Conservation (phyloP, 225 moss, liverwort and hornwort species). For the Sphagnum contortum region DNA sequence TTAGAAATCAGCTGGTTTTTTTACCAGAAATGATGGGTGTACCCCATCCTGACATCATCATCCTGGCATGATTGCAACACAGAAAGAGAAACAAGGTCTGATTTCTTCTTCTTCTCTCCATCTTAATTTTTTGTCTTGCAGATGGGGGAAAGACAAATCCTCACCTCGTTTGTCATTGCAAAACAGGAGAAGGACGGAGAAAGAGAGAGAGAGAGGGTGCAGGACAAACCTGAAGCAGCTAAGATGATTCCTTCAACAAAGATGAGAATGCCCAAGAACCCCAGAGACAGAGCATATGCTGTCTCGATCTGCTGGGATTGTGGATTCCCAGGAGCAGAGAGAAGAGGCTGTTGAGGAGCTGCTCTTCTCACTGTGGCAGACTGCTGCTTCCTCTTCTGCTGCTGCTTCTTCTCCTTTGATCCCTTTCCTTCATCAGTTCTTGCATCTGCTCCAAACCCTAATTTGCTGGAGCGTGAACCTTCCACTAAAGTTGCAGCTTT, state of each 20-base stretch:
- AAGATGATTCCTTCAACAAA: conserved; percentile 44
- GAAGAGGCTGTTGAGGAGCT: conserved; percentile 38
- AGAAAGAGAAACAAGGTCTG: no score
- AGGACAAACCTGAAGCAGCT: conserved; percentile 38
- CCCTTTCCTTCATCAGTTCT: conserved; percentile 16
- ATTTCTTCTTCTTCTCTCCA: no score
- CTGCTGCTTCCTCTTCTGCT: conserved; percentile 20
- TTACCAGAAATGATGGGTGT: no score
- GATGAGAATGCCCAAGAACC: conserved; percentile 31
- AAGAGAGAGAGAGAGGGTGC: no score
- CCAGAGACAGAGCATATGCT: conserved; percentile 27
- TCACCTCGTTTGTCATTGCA: no score
- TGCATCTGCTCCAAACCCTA: conserved; percentile 31
- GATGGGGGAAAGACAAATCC: no score
- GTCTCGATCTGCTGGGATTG: conserved; percentile 53
- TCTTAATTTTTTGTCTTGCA: no score
- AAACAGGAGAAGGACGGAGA: no score
- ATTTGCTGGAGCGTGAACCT: conserved; percentile 11
- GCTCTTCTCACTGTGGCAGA: conserved; percentile 31
- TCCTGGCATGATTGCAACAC: no score
- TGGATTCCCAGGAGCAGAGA: conserved; percentile 30
- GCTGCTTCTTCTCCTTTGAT: conserved; percentile 14
- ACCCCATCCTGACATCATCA: no score
- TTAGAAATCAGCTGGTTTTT: no score
- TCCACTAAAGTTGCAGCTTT: conserved; percentile 18